Conservation (phyloP, 2,329 filamentous ascomycete genomes). For the Pseudocercospora eumusae region DNA sequence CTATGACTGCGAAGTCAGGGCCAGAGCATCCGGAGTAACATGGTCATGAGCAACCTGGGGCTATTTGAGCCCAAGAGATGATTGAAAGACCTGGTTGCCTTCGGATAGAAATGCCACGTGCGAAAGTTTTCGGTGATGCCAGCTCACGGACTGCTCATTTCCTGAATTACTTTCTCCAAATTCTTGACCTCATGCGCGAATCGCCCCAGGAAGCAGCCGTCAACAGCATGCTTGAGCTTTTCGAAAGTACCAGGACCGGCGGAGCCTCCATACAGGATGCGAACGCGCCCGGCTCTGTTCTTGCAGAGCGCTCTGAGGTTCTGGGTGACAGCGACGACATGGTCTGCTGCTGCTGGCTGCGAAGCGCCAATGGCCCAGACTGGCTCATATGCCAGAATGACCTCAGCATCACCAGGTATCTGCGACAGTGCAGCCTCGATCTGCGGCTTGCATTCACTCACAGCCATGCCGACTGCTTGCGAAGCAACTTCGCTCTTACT, state of each 20-base stretch:
- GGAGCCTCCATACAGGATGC: slow-evolving; percentile 80
- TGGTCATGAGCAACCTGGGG: background rate
- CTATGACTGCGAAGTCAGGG: background rate
- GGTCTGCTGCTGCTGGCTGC: slow-evolving; percentile 68
- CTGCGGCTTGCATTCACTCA: slow-evolving; percentile 67
- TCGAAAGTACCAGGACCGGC: slow-evolving; percentile 76
- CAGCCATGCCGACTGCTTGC: slow-evolving; percentile 59
- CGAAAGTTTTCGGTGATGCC: background rate
- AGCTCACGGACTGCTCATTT: slow-evolving; percentile 53
- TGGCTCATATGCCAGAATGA: slow-evolving; percentile 82
- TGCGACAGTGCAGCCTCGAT: slow-evolving; percentile 63
- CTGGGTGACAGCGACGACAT: slow-evolving; percentile 70
- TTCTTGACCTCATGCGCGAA: slow-evolving; percentile 77
- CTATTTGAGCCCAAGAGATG: no score
- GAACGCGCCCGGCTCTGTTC: slow-evolving; percentile 58
- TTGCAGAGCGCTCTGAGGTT: slow-evolving; percentile 61
- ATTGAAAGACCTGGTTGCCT: no score
- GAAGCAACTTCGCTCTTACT: slow-evolving; percentile 48
- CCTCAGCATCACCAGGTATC: slow-evolving; percentile 63
- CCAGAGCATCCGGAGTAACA: background rate
- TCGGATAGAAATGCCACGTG: background rate
- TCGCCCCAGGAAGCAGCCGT: slow-evolving; percentile 77
- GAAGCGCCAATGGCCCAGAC: slow-evolving; percentile 84
- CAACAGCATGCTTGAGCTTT: slow-evolving; percentile 67
- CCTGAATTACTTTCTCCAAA: slow-evolving; percentile 69